Evolutionary conservation across 2,329 filamentous ascomycete species (phyloP), one percentile per base, ranked within the genome.

Genomic region (Sphaerulina musiva): DNA sequence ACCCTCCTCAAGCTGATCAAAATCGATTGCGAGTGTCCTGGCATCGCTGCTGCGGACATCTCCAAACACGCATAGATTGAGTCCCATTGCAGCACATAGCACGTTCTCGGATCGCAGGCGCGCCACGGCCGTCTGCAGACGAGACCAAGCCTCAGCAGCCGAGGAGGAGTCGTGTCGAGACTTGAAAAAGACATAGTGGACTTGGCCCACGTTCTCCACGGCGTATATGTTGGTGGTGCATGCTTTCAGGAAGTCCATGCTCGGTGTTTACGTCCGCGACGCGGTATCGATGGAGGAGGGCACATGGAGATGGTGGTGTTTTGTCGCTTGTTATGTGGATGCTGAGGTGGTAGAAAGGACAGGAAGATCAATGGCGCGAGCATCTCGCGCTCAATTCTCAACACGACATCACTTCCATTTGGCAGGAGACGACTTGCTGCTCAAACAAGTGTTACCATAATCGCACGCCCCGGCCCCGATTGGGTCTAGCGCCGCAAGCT

Each of bases 241-340:
- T 41, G 57, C 53, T 54, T 64, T 68, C 48, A 70, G 55, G 54
- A 68, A 66, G 55, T 71, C 69, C 66, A 70, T 70, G 54, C 57
- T 57, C 43, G 50, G 38, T 44, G 40, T 17, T 14, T 32, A 42
- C 32, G 40, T 57, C 51, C 46, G 45, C 31, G 44, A 46, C 48
- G 44, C 26, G 45, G 20, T 23, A 9, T 38, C 36, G 32, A 20
- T 29, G 23, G 17, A 65, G 40, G 17, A 65, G 40, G 62, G 62
- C 12, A 66, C 59, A 59, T 65, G 53, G 45, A 54, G 60, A 51
- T 66, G 58, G 48, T 2, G 34, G 12, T 10, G 34, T 11, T 12
- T 38, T 9, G 10, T 38, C 10, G 10, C 4, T 38, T n/a, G 7
- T 11, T 11, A 38, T 38, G 12, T 38, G 10, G 34, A 11, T 38